These are phyloP conservation scores for Dionaea muscipula DNA, from an alignment of 179 eudicot genomes.

Conservation along the genomic window DNA sequence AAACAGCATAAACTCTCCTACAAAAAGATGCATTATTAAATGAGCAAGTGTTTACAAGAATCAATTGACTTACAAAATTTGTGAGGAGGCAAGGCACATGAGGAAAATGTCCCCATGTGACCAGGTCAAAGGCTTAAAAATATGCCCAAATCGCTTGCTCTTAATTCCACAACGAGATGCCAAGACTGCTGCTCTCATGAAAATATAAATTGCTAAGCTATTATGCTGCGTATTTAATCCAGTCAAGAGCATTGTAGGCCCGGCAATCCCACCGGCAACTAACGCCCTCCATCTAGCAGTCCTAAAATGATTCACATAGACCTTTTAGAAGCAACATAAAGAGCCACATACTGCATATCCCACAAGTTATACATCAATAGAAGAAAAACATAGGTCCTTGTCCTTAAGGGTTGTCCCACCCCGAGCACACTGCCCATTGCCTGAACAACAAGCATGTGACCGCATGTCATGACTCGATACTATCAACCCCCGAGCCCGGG, in stretches of 20 bases:
- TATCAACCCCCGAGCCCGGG: too few relatives aligned
- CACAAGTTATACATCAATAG: background rate
- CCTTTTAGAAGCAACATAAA: background rate
- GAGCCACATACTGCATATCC: background rate
- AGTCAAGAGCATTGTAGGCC: constrained; percentile 95
- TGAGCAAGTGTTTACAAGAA: background rate
- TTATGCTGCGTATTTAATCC: constrained; percentile 72
- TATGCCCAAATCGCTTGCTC: constrained; percentile 72
- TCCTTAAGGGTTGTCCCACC: too few relatives aligned
- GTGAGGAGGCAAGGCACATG: constrained; percentile 97
- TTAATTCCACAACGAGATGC: constrained; percentile 99
- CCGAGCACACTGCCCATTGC: too few relatives aligned
- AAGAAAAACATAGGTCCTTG: background rate
- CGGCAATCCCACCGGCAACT: constrained; percentile 88
- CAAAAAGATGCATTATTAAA: background rate
- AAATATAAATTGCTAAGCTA: constrained; percentile 84
- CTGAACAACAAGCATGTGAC: too few relatives aligned
- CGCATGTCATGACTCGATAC: too few relatives aligned
- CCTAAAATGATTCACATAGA: constrained; percentile 31
- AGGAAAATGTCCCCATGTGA: constrained; percentile 91
- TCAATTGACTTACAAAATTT: constrained; percentile 59
- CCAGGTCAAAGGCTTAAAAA: constrained; percentile 94
- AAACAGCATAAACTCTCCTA: background rate
- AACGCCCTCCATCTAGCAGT: constrained; percentile 96
- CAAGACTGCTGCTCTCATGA: constrained; percentile 94